Percentiles rank a stretch among this genome's conserved stretches.
phyloP scores from a whole-genome alignment of 768 basidiomycete species.

The Clitopilus passeckerianus region DNA sequence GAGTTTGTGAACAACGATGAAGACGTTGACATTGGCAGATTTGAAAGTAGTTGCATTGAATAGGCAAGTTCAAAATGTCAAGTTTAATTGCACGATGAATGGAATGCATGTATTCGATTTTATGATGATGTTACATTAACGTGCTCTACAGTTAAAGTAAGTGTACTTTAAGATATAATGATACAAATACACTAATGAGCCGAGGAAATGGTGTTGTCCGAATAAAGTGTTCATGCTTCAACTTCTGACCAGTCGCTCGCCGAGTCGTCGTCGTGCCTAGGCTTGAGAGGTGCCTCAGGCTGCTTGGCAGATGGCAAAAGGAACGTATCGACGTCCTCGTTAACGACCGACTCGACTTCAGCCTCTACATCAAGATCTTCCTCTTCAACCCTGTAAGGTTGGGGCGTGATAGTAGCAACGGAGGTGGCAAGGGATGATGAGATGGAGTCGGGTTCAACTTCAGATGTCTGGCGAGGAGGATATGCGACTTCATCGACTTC shows the following conservation, averaged over 20 bases:
- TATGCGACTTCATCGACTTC: neutral
- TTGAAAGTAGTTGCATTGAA: too few species aligned
- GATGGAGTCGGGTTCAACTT: neutral
- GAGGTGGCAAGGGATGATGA: constrained; percentile 13
- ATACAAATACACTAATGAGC: too few species aligned
- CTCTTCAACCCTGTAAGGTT: constrained; percentile 1
- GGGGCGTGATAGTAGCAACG: constrained; percentile 15
- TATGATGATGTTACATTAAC: too few species aligned
- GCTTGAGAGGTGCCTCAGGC: neutral
- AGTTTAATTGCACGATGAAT: too few species aligned
- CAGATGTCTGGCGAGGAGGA: neutral
- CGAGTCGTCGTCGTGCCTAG: constrained; percentile 16
- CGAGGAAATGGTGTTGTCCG: neutral
- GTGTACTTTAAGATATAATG: too few species aligned
- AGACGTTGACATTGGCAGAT: too few species aligned
- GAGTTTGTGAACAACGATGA: neutral
- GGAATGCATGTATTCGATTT: too few species aligned
- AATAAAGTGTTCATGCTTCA: constrained; percentile 21
- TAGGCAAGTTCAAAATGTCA: too few species aligned
- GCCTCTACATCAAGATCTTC: neutral
- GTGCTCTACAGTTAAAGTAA: too few species aligned
- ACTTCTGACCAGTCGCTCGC: constrained; percentile 39
- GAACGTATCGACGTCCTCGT: constrained; percentile 17
- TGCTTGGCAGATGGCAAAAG: constrained; percentile 16
- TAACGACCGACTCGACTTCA: neutral